Percentiles rank a stretch among this genome's conserved stretches.
Conservation (phyloP, 1,284 basidiomycete genomes). For the Tetrapyrgos nigripes region DNA sequence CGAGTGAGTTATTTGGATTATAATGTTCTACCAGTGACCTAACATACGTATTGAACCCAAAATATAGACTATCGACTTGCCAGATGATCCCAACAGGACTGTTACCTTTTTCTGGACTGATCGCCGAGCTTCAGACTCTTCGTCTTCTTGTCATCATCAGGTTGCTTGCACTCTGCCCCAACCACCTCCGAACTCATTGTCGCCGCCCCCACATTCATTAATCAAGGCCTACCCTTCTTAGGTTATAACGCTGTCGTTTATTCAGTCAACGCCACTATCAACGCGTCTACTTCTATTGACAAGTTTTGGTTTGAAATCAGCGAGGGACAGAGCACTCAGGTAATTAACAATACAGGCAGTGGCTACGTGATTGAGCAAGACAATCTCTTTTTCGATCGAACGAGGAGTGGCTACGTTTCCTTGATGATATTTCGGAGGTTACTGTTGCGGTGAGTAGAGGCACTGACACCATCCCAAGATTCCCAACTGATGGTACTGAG, state of each 20-base stretch:
- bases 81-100: neutral
- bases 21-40: too few relatives aligned
- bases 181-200: too few relatives aligned
- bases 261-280: conserved; percentile 16
- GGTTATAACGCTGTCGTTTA: neutral
- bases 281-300: neutral
- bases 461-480: too few relatives aligned
- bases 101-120: conserved; percentile 11
- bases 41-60: too few relatives aligned
- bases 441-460: too few relatives aligned
- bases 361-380: conserved; percentile 12
- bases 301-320: conserved; percentile 5
- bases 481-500: too few relatives aligned
- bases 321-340: neutral
- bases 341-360: conserved; percentile 7
- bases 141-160: conserved; percentile 5
- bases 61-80: too few relatives aligned
- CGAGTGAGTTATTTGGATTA: too few relatives aligned
- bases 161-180: too few relatives aligned
- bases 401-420: neutral
- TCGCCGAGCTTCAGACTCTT: conserved; percentile 6
- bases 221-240: too few relatives aligned
- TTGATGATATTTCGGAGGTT: too few relatives aligned
- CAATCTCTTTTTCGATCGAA: neutral
- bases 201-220: too few relatives aligned